phyloP scores from a whole-genome alignment of 225 moss, liverwort and hornwort genomes.

The Climacium dendroides region DNA sequence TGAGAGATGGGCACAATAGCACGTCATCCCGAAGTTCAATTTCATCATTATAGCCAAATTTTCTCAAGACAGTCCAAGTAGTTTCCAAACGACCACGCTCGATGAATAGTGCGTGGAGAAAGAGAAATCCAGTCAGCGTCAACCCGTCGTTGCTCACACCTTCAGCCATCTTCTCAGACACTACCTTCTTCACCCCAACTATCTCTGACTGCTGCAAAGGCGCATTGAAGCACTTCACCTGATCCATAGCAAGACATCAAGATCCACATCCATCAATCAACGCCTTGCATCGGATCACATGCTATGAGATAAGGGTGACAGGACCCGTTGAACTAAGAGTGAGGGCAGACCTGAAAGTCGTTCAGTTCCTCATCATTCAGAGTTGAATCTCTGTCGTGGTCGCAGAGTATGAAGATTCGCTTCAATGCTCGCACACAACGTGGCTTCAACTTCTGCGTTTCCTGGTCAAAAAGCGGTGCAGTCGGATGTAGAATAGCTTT shows the following conservation, averaged over 20 bases:
- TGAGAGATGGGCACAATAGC: slow-evolving; percentile 67
- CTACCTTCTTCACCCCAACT: slow-evolving; percentile 89
- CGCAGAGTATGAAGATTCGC: slow-evolving; percentile 95
- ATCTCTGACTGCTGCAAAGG: slow-evolving; percentile 94
- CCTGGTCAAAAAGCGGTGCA: slow-evolving; percentile 94
- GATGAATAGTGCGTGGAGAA: slow-evolving; percentile 86
- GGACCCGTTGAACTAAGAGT: background rate
- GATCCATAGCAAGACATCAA: background rate
- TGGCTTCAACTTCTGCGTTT: slow-evolving; percentile 80
- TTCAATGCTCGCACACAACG: slow-evolving; percentile 95
- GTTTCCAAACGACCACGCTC: slow-evolving; percentile 95
- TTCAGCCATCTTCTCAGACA: slow-evolving; percentile 93
- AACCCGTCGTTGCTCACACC: slow-evolving; percentile 87
- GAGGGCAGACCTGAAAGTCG: slow-evolving; percentile 67
- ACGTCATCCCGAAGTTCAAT: slow-evolving; percentile 86
- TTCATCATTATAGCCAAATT: slow-evolving; percentile 95
- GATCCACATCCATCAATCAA: background rate
- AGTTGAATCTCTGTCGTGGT: slow-evolving; percentile 84
- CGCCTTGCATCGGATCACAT: background rate
- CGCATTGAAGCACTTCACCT: slow-evolving; percentile 99
- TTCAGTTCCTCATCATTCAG: slow-evolving; percentile 89
- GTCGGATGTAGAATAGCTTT: slow-evolving; percentile 96
- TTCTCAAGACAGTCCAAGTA: slow-evolving; percentile 94
- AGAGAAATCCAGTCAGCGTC: slow-evolving; percentile 91
- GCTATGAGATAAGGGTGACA: background rate